Base-by-base conservation (phyloP, 371 early-diverging fungal genomes). In the Lichtheimia hyalospora region DNA sequence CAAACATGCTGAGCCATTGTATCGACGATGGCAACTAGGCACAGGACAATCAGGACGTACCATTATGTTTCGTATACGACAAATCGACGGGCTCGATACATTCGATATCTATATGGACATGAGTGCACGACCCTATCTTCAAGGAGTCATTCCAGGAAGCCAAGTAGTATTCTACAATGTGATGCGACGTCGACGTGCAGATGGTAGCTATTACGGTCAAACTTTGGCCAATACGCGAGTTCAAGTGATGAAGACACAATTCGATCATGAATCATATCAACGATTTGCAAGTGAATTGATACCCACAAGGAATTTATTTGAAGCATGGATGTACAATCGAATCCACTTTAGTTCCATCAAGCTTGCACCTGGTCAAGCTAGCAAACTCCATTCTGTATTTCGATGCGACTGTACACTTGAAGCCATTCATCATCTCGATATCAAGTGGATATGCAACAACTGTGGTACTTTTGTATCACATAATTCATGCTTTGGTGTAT, bases 61-160 rank as follows among this genome's bases (percentile, higher is more conserved):
- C 7, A 55, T 49, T 20, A 57, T 78, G 0, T 21, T 75, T 7
- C 65, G 69, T 6, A 5, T 79, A 10, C 62, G 79, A 3, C 67
- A 73, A 25, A 52, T 40, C 0, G 58, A 73, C 42, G 66, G 61
- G 0, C 50, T 70, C 8, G 62, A 73, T 23, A 60, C 64, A 0
- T 34, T 75, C 3, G 69, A 67, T 18, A 52, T 79, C 12, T 75
- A 71, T 41, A 46, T 75, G 18, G 60, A 68, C 18, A 20, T 61
- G 3, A 43, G 51, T 5, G 28, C 53, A 8, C 49, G 49, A 3
- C 54, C 51, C 2, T 75, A 71, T 55, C 69, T 73, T 4, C 24
- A 66, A 1, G 75, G 79, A 0, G 3, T 75, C 3, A 41, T 79
- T 0, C 58, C 66, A 5, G 79, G 79, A 14, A 48, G 66, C 0